A percentile compares a stretch with the other conserved stretches of the same genome.
Conservation (phyloP, 169 alveolate species). For the Plasmodium malariae region DNA sequence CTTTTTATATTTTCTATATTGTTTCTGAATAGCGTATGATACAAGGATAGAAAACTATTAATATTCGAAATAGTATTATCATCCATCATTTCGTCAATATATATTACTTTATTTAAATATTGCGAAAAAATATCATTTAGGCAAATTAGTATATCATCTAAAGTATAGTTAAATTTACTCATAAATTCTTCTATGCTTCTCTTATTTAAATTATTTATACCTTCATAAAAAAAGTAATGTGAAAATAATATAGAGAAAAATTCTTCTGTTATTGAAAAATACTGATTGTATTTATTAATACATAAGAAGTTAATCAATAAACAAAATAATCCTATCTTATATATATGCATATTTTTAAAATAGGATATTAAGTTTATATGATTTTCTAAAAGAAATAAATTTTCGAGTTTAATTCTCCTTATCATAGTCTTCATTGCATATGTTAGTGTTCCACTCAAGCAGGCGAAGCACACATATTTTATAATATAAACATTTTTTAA, state of each 20-base stretch:
- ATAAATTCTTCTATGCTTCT: conserved; percentile 44
- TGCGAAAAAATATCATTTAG: conserved; percentile 41
- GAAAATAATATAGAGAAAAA: conserved; percentile 24
- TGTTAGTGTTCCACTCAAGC: conserved; percentile 35
- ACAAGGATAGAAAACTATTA: conserved; percentile 27
- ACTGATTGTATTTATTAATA: conserved; percentile 50
- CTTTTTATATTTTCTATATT: conserved; percentile 60
- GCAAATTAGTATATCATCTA: conserved; percentile 47
- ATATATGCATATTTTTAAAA: conserved; percentile 22
- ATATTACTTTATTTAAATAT: conserved; percentile 29
- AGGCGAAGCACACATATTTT: conserved; percentile 33
- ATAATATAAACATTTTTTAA: conserved; percentile 29
- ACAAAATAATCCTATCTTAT: conserved; percentile 40
- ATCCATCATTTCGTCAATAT: conserved; percentile 35
- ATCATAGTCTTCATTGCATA: neutral
- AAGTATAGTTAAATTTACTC: conserved; percentile 48
- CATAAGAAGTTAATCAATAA: conserved; percentile 27
- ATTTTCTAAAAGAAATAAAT: conserved; percentile 5
- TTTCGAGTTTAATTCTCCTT: conserved; percentile 34
- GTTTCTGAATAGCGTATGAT: conserved; percentile 54
- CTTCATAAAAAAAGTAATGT: conserved; percentile 41
- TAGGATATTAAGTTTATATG: conserved; percentile 23
- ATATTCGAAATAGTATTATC: neutral
- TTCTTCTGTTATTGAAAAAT: conserved; percentile 61
- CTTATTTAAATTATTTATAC: conserved; percentile 28